Base-by-base conservation (phyloP, 2,329 filamentous ascomycete genomes). In the Knufia petricola region DNA sequence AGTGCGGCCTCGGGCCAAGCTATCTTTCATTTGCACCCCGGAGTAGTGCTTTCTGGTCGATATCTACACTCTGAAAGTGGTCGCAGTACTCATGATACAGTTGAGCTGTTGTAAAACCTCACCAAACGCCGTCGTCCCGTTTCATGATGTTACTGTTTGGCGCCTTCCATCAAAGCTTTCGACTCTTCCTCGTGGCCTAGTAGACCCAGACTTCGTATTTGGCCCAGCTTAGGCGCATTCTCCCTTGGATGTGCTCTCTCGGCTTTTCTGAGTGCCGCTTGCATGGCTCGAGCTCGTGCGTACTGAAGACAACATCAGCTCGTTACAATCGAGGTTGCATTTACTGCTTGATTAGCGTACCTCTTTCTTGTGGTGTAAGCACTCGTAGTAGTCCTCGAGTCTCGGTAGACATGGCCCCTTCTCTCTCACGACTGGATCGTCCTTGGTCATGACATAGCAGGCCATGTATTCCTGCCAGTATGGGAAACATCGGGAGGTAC, bases 401-500 rank as follows among this genome's bases (percentile, higher is more conserved):
- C 81, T 78, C 13, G 85, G 83, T 15, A 77, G 72, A 67, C 94
- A 98, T 72, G 94, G 94, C 69, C 82, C 84, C 74, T 89, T 92
- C 59, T 87, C 87, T 13, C 81, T 79, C 58, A 80, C 75, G 63
- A 89, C 84, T 49, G 90, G 85, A 56, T 84, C 74, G 57, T 77
- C 78, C 49, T 87, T 87, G 74, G 96, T 96, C 65, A 95, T 82
- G 53, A 95, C 88, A 69, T 98, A 98, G 80, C 92, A 98, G 62
- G 88, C 88, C 66, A 98, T 85, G 58, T 96, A 82, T 72, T 98
- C 92, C 73, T 98, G 92, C 92, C 92, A 98, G 80, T 95, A 98
- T 65, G 89, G 87, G 75, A 95, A 96, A 81, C 92, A 98, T 69
- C 90, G 86, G 61, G 75, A 77, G 58, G 78, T 77, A 62, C 81